Conservation (phyloP, 2,329 filamentous ascomycete species). For the Pseudopyricularia cyperi region DNA sequence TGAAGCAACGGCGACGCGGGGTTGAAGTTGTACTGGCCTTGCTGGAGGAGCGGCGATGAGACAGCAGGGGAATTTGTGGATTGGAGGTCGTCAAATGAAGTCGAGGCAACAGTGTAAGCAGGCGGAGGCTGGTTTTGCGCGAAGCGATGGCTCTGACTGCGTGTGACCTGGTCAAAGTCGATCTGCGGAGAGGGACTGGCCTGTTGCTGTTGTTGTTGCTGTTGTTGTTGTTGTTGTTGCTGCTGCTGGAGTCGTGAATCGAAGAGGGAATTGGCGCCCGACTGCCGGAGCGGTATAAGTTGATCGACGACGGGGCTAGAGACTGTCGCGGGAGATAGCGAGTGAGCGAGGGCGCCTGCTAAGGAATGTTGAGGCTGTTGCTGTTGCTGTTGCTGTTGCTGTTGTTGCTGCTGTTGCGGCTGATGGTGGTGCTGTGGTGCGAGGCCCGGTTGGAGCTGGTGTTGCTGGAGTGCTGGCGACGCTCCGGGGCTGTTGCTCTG, state of each 20-base stretch:
- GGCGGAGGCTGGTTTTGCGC: constrained; percentile 17
- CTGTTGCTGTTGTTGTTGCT: constrained; percentile 9
- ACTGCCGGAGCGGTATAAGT: constrained; percentile 15
- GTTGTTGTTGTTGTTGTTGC: constrained; percentile 14
- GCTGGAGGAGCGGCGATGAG: constrained; percentile 12
- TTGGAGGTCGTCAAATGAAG: constrained; percentile 27
- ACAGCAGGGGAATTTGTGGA: constrained; percentile 12
- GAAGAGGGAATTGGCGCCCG: constrained; percentile 9
- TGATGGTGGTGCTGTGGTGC: constrained; percentile 5
- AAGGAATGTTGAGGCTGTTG: constrained; percentile 12
- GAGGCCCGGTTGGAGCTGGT: constrained; percentile 10
- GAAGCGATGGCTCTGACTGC: constrained; percentile 34
- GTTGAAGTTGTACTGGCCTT: constrained; percentile 11
- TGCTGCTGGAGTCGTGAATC: constrained; percentile 13
- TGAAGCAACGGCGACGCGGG: constrained; percentile 13
- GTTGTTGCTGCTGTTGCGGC: constrained; percentile 14
- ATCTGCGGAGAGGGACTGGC: constrained; percentile 9
- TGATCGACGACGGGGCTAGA: constrained; percentile 3
- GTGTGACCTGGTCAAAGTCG: constrained; percentile 37
- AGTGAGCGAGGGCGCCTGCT: constrained; percentile 3
- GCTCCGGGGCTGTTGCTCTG: neutral
- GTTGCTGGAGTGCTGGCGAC: constrained; percentile 11
- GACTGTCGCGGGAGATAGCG: constrained; percentile 6
- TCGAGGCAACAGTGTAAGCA: constrained; percentile 21
- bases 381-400: constrained; percentile 16